Evolutionary conservation across 345 rosid genomes (phyloP).

Genomic region (Angophora floribunda): DNA sequence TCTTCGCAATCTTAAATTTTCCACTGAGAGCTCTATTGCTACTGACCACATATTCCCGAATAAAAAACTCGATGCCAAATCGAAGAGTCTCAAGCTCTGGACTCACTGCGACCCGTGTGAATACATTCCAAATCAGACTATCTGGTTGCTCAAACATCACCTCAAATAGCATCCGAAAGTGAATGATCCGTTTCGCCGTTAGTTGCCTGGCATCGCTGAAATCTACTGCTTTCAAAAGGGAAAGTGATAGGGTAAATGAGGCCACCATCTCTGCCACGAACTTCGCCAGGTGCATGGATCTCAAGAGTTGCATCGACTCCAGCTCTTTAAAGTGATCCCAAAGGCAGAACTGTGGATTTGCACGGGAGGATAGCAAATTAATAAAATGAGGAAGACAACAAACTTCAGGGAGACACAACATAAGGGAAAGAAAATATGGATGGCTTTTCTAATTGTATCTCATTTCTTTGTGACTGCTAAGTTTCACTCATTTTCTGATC

Average conservation of each 20-base stretch:
- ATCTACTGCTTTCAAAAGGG: slow-evolving; percentile 60
- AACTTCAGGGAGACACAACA: neutral
- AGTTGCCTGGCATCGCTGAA: slow-evolving; percentile 41
- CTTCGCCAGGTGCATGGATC: slow-evolving; percentile 88
- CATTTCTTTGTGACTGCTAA: neutral
- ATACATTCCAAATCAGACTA: slow-evolving; percentile 60
- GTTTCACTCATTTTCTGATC: neutral
- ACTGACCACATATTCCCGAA: slow-evolving; percentile 61
- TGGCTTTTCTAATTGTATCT: neutral
- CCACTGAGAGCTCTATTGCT: slow-evolving; percentile 18
- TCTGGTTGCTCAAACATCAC: slow-evolving; percentile 59
- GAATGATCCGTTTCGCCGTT: slow-evolving; percentile 61
- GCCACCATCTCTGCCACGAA: slow-evolving; percentile 76
- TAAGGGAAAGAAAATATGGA: neutral
- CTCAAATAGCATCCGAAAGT: slow-evolving; percentile 79
- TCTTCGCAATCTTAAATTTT: slow-evolving; percentile 63
- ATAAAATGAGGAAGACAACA: neutral
- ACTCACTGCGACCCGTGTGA: slow-evolving; percentile 56
- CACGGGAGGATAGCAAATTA: neutral
- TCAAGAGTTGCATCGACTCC: slow-evolving; percentile 54
- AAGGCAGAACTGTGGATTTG: slow-evolving; percentile 83
- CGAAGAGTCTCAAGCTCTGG: slow-evolving; percentile 67
- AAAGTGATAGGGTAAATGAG: slow-evolving; percentile 61
- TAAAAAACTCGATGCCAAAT: slow-evolving; percentile 54
- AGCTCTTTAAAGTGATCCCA: slow-evolving; percentile 91